Conservation (phyloP, 129 eudicot genomes). For the Lactuca sativa region DNA sequence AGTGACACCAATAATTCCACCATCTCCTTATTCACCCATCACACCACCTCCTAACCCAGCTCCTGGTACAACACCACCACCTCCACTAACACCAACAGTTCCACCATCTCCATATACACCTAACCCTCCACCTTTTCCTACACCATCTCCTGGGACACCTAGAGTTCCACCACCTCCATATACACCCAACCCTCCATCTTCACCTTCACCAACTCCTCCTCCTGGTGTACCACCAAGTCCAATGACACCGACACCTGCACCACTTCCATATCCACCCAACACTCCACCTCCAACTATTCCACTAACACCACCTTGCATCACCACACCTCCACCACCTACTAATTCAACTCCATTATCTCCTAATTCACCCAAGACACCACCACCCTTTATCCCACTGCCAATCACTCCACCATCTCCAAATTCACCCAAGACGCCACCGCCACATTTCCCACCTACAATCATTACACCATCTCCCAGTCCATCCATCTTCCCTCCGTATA, state of each 20-base stretch:
- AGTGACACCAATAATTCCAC: neutral
- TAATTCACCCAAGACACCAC: neutral
- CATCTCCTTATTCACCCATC: neutral
- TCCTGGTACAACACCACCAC: neutral
- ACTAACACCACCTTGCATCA: neutral
- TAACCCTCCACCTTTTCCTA: neutral
- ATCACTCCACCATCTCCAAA: neutral
- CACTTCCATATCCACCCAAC: slow-evolving; percentile 7
- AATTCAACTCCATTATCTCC: neutral
- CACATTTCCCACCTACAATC: neutral
- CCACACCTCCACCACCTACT: slow-evolving; percentile 2
- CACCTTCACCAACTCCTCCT: neutral
- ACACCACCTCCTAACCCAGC: neutral
- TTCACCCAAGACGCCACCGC: neutral
- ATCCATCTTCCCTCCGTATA: neutral
- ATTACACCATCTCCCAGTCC: neutral
- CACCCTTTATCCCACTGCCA: neutral
- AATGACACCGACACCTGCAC: neutral
- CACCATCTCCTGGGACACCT: neutral
- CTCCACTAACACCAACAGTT: neutral
- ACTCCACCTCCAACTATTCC: neutral
- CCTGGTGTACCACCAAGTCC: neutral
- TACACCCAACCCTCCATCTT: neutral
- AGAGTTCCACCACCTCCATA: neutral
- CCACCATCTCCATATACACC: neutral